A percentile compares a stretch with the other conserved stretches of the same genome.
Evolutionary conservation across 768 basidiomycete species (phyloP).

Genomic region (Tricholoma matsutake): DNA sequence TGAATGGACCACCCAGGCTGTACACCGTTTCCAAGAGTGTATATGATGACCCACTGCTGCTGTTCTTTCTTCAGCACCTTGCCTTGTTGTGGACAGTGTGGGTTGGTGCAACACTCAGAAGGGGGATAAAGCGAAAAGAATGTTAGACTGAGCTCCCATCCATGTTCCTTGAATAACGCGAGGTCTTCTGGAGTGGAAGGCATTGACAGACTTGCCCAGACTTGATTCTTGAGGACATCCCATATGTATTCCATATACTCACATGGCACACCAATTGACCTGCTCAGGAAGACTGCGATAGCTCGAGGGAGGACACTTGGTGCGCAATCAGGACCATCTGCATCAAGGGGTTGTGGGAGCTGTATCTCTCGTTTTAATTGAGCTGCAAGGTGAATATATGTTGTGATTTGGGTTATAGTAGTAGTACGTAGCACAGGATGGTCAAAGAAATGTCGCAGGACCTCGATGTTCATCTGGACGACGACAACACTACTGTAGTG

Average conservation of each 20-base stretch:
- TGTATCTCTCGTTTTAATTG: too few relatives aligned
- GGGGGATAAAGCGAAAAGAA: not conserved
- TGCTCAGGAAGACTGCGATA: not conserved
- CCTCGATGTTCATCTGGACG: too few relatives aligned
- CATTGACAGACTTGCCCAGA: not conserved
- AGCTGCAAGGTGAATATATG: too few relatives aligned
- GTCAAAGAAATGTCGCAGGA: too few relatives aligned
- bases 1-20: not conserved
- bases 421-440: too few relatives aligned
- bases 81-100: not conserved
- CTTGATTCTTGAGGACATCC: not conserved
- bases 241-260: not conserved
- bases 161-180: not conserved
- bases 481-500: not conserved
- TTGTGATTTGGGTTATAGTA: too few relatives aligned
- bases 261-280: not conserved
- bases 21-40: too few relatives aligned
- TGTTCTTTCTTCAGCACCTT: not conserved
- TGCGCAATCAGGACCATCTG: not conserved
- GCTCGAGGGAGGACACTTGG: not conserved
- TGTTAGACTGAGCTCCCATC: not conserved
- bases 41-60: not conserved
- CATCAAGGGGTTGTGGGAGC: not conserved
- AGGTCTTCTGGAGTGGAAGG: not conserved
- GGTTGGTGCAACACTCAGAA: too few relatives aligned